Evolutionary conservation across 2,329 filamentous ascomycete genomes (phyloP).

Genomic region (Phaeomoniella chlamydospora): DNA sequence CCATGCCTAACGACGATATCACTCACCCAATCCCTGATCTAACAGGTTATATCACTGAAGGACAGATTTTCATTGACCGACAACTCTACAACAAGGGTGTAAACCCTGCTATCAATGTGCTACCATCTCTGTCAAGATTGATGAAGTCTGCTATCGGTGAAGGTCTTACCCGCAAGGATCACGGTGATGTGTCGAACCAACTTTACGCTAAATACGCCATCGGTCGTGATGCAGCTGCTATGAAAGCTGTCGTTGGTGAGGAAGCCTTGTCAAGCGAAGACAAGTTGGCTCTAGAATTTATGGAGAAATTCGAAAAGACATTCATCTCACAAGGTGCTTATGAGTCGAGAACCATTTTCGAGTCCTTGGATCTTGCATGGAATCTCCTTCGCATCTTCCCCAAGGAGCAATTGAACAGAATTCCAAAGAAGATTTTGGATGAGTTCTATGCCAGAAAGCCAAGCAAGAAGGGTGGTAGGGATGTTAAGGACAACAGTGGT

Average conservation of each 20-base stretch:
- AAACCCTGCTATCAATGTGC: conserved; percentile 96
- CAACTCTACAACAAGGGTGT: conserved; percentile 90
- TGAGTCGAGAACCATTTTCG: conserved; percentile 79
- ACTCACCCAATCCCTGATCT: conserved; percentile 97
- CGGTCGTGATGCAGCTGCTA: conserved; percentile 86
- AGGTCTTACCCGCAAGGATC: conserved; percentile 89
- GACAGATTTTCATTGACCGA: conserved; percentile 95
- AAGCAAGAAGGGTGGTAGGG: conserved; percentile 20
- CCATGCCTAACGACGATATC: conserved; percentile 99
- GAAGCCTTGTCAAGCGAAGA: conserved; percentile 91
- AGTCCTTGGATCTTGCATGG: conserved; percentile 93
- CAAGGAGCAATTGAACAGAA: conserved; percentile 94
- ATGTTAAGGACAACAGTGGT: conserved; percentile 27
- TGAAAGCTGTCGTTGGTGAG: conserved; percentile 99
- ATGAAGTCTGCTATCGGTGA: conserved; percentile 99
- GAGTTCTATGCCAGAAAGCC: conserved; percentile 55
- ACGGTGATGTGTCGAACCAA: conserved; percentile 98
- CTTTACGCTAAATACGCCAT: conserved; percentile 99
- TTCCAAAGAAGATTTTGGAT: conserved; percentile 67
- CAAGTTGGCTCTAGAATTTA: conserved; percentile 93
- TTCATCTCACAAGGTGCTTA: conserved; percentile 90
- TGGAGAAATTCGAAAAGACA: conserved; percentile 94
- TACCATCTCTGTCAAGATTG: conserved; percentile 93
- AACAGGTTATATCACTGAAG: conserved; percentile 98
- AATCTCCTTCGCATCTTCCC: conserved; percentile 92